These are phyloP conservation scores for Pleomassaria siparia DNA, from an alignment of 2,329 filamentous ascomycete genomes.

Conservation along the genomic window DNA sequence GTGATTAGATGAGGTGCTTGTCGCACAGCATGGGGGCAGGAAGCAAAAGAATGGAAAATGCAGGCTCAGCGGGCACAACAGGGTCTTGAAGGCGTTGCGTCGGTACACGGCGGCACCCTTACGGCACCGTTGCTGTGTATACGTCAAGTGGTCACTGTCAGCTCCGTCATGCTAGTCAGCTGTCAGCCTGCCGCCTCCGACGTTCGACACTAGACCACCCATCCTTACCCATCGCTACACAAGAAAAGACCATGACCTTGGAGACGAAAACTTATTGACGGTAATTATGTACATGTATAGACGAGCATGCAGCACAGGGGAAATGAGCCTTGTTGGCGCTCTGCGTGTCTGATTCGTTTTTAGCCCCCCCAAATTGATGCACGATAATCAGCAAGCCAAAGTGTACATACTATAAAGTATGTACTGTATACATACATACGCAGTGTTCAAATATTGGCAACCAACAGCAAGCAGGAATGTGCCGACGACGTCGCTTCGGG, in stretches of 20 bases:
- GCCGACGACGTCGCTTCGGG: neutral
- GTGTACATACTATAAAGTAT: too few species aligned
- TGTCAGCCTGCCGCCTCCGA: constrained; percentile 1
- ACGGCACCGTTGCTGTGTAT: constrained; percentile 22
- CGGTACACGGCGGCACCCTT: constrained; percentile 28
- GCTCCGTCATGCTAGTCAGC: constrained; percentile 5
- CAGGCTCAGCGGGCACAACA: constrained; percentile 6
- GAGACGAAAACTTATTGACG: constrained; percentile 6
- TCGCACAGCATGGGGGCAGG: constrained; percentile 9
- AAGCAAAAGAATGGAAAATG: constrained; percentile 3
- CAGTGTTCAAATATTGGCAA: too few species aligned
- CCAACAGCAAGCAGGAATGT: neutral
- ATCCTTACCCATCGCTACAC: too few species aligned
- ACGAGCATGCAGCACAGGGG: constrained; percentile 4
- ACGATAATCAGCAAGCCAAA: constrained; percentile 2
- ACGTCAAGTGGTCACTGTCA: constrained; percentile 23
- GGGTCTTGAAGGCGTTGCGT: constrained; percentile 5
- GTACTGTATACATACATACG: too few species aligned
- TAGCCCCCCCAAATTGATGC: neutral
- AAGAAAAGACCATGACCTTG: constrained; percentile 11
- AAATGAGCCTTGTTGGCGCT: neutral
- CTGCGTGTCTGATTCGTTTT: constrained; percentile 5
- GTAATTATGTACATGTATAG: too few species aligned
- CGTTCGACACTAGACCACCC: neutral
- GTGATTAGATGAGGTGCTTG: constrained; percentile 1